Evolutionary conservation across 2,329 filamentous ascomycete species (phyloP).

Genomic region (Laburnicola sp.): DNA sequence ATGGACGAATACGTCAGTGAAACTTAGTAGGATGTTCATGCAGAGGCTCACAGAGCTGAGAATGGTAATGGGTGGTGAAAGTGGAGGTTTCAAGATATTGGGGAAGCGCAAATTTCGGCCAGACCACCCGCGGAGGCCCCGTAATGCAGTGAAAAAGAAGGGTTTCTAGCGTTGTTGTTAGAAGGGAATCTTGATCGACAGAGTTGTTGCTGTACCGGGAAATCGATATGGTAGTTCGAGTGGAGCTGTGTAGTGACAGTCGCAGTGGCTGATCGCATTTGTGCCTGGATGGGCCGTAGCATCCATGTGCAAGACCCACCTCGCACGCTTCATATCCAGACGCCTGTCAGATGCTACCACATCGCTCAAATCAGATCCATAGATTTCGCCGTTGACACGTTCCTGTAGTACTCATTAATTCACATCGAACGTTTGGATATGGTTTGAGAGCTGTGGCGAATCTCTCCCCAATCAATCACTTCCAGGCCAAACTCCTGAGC

Average conservation of each 20-base stretch:
- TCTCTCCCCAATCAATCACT: background rate
- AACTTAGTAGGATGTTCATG: too few relatives aligned
- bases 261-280: background rate
- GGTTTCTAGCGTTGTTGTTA: background rate
- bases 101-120: too few relatives aligned
- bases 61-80: too few relatives aligned
- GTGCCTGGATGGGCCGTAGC: background rate
- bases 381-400: background rate
- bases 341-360: background rate
- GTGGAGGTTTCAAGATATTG: too few relatives aligned
- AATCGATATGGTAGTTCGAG: background rate
- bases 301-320: background rate
- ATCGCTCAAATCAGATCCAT: background rate
- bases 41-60: too few relatives aligned
- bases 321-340: background rate
- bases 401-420: background rate
- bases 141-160: too few relatives aligned
- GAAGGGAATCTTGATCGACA: background rate
- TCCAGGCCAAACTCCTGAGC: slow-evolving; percentile 12
- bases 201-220: slow-evolving; percentile 3
- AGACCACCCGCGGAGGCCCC: too few relatives aligned
- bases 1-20: too few relatives aligned
- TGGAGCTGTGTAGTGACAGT: slow-evolving; percentile 1
- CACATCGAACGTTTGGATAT: background rate
- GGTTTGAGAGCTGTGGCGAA: background rate